phyloP scores from a whole-genome alignment of 2,329 filamentous ascomycete species.

The Diaporthe aspalathi region DNA sequence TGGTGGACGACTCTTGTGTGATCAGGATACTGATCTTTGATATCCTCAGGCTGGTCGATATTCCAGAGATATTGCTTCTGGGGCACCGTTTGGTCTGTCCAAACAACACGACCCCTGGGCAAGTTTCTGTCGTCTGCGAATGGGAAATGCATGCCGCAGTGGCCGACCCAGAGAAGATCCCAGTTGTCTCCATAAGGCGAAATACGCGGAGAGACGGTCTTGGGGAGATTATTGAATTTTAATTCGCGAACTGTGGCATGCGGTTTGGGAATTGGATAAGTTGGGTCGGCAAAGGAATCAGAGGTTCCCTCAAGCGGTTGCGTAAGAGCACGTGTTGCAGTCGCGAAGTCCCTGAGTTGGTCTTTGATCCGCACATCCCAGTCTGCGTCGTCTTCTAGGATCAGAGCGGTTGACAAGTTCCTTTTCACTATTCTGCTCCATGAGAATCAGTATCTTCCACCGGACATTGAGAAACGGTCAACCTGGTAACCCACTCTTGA shows the following conservation, averaged over 20 bases:
- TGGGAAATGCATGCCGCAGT: constrained; percentile 55
- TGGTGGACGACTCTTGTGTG: constrained; percentile 58
- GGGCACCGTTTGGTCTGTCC: constrained; percentile 50
- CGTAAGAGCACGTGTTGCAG: constrained; percentile 40
- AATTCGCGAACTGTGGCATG: constrained; percentile 32
- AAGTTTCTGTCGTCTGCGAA: constrained; percentile 38
- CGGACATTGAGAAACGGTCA: background rate
- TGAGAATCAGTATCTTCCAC: background rate
- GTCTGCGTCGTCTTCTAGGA: constrained; percentile 60
- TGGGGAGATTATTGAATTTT: constrained; percentile 38
- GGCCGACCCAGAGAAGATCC: constrained; percentile 65
- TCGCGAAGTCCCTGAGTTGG: constrained; percentile 51
- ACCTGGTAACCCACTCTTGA: constrained; percentile 41
- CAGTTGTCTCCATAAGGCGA: constrained; percentile 62
- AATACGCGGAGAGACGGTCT: constrained; percentile 37
- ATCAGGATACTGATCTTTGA: constrained; percentile 49
- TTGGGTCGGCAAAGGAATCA: constrained; percentile 43
- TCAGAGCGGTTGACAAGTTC: constrained; percentile 52
- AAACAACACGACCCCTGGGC: constrained; percentile 48
- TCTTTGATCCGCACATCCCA: constrained; percentile 57
- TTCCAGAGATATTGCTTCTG: constrained; percentile 48
- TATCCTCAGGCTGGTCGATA: constrained; percentile 47
- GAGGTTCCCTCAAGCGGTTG: constrained; percentile 40
- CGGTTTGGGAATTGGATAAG: constrained; percentile 41
- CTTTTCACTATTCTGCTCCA: constrained; percentile 51